Base-by-base conservation (phyloP, 352 stramenopile species). In the Globisporangium cederbergense region DNA sequence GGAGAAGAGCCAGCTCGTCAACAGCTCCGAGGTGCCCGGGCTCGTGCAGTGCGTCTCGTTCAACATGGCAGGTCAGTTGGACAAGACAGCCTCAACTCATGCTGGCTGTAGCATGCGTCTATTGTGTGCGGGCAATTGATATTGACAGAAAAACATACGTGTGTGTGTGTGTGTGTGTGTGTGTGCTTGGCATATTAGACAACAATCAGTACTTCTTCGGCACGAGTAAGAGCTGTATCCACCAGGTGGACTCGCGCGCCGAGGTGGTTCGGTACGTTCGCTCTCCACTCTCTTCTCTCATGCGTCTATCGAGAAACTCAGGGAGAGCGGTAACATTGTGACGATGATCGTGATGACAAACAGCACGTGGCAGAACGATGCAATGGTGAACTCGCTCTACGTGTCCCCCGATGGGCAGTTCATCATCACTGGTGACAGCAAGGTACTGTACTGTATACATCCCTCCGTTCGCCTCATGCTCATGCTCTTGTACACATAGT, bases 371-470 rank as follows among this genome's bases (percentile, higher is more conserved):
- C 75, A 84, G 28, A 95, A 93, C 63, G 83, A 94, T 54, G 86
- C 86, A 16, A 95, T 94, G 85, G 76, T 96, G 54, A 96, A 96
- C 64, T 79, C 87, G 22, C 69, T 96, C 3, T 88, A 94, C 62
- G 79, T 95, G 4, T 78, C 82, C 8, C 78, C 83, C 16, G 79
- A 94, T 46, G 86, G 85, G 9, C 78, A 94, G 47, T 90, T 79
- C 30, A 74, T 96, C 11, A 88, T 89, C 62, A 93, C 83, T 4
- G 87, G 84, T 22, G 87, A 95, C 45, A 93, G 85, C 73, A 93
- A 93, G 78, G 83, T 91, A 42, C 9, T 30, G 83, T 91, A 42
- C 9, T 30, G n/a, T 22, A 38, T 55, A 14, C 11, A 54, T 53
- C 28, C 11, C 46, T 53, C 10, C 8, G 2, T 18, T n/a, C 16